These are phyloP conservation scores for Mortierella polycephala DNA, from an alignment of 371 early-diverging fungal genomes.

Conservation along the genomic window DNA sequence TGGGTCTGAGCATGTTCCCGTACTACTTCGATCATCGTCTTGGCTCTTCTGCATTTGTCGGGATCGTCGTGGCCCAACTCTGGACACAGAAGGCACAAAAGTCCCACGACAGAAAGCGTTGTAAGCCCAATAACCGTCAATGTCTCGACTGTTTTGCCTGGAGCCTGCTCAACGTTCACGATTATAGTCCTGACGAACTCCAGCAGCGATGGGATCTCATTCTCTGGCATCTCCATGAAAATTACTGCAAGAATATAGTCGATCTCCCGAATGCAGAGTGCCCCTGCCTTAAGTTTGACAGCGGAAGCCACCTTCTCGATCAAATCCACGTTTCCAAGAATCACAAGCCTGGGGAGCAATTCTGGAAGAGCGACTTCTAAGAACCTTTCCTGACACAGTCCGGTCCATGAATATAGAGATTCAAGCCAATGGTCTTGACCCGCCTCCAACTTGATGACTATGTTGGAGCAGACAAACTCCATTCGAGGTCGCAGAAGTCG, in stretches of 20 bases:
- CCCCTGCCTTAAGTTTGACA: slow-evolving; percentile 7
- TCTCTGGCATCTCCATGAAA: slow-evolving; percentile 18
- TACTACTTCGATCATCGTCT: slow-evolving; percentile 21
- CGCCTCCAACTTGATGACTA: slow-evolving; percentile 22
- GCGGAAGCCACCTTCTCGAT: slow-evolving; percentile 27
- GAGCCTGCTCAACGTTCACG: slow-evolving; percentile 9
- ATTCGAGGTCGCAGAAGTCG: slow-evolving; percentile 26
- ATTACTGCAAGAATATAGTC: slow-evolving; percentile 36
- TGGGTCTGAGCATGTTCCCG: slow-evolving; percentile 16
- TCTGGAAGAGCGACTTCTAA: slow-evolving; percentile 16
- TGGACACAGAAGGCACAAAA: slow-evolving; percentile 22
- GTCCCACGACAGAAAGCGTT: slow-evolving; percentile 19
- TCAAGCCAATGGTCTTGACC: slow-evolving; percentile 33
- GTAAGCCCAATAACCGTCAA: slow-evolving; percentile 20
- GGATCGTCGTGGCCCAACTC: slow-evolving; percentile 38
- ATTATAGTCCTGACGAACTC: slow-evolving; percentile 25
- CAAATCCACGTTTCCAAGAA: slow-evolving; percentile 6
- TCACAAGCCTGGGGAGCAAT: slow-evolving; percentile 28
- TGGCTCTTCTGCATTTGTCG: slow-evolving; percentile 14
- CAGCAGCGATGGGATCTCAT: slow-evolving; percentile 15
- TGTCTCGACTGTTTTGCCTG: background rate
- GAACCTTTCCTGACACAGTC: slow-evolving; percentile 13
- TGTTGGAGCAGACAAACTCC: slow-evolving; percentile 15
- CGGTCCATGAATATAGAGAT: slow-evolving; percentile 22
- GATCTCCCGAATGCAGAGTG: slow-evolving; percentile 29